These are phyloP conservation scores for Lagenaria siceraria DNA, from an alignment of 306 rosid genomes.

Conservation along the genomic window DNA sequence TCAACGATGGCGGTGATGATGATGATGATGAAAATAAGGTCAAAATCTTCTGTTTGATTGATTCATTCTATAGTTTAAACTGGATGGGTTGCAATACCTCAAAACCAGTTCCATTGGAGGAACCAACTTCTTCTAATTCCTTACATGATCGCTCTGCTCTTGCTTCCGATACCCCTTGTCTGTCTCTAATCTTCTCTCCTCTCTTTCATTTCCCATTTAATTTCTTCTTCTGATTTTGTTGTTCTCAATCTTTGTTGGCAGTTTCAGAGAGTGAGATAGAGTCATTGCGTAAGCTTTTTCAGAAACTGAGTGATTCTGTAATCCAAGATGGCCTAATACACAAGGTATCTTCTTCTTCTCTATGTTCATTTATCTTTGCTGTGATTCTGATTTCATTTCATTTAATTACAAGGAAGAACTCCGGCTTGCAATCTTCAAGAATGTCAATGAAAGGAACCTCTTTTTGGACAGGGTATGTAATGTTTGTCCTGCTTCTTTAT, in stretches of 20 bases:
- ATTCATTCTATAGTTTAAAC: not conserved
- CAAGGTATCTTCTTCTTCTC: not conserved
- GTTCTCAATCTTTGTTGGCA: not conserved
- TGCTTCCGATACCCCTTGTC: conserved; percentile 15
- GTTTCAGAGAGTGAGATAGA: conserved; percentile 1
- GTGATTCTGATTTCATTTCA: not conserved
- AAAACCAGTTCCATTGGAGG: not conserved
- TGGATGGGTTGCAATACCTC: not conserved
- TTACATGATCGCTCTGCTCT: conserved; percentile 5
- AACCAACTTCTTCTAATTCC: not conserved
- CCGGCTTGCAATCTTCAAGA: conserved; percentile 10
- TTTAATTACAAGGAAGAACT: conserved; percentile 2
- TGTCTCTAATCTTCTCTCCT: not conserved
- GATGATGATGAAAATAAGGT: not conserved
- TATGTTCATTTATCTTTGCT: not conserved
- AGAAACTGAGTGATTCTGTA: conserved; percentile 6
- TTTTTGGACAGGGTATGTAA: conserved; percentile 8
- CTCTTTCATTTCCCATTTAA: not conserved
- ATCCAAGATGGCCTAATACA: conserved; percentile 6
- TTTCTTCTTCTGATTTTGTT: not conserved
- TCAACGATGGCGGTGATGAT: not conserved
- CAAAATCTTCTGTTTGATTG: not conserved
- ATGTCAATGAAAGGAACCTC: not conserved
- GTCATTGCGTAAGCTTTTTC: not conserved
- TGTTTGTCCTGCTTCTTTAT: not conserved